A percentile compares a stretch with the other conserved stretches of the same genome.
These are phyloP conservation scores for Orychophragmus violaceus DNA, from an alignment of 345 rosid species.

Conservation along the genomic window DNA sequence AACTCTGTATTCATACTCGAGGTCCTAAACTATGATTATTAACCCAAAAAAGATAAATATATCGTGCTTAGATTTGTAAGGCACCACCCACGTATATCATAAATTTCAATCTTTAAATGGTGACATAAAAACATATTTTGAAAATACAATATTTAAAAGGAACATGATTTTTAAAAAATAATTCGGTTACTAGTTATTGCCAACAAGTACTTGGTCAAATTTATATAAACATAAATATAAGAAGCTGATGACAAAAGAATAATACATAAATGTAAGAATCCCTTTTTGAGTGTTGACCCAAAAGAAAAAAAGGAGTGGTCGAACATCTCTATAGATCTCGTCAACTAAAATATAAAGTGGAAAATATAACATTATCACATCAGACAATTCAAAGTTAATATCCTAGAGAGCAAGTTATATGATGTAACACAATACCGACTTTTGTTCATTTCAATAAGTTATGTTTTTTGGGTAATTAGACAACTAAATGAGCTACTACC, in stretches of 20 bases:
- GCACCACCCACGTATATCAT: not conserved
- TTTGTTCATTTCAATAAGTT: conserved; percentile 7
- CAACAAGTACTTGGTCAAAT: not conserved
- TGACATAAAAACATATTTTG: not conserved
- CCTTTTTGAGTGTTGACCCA: conserved; percentile 13
- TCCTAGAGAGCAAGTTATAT: conserved; percentile 10
- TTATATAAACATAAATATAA: not conserved
- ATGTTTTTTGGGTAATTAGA: conserved; percentile 3
- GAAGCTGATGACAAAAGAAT: not conserved
- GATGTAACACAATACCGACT: conserved; percentile 30
- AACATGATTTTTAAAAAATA: not conserved
- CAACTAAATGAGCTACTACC: not conserved
- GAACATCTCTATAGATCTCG: conserved; percentile 20
- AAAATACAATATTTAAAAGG: too few relatives aligned
- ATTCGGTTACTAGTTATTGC: not conserved
- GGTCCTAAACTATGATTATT: not conserved
- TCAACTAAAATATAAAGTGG: conserved; percentile 13
- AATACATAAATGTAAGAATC: conserved; percentile 6
- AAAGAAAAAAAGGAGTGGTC: conserved; percentile 25
- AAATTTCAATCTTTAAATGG: not conserved
- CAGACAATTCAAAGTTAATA: conserved; percentile 16
- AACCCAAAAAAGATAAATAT: not conserved
- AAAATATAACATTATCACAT: not conserved
- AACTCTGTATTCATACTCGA: not conserved
- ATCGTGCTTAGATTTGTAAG: not conserved